Evolutionary conservation across 1,284 basidiomycete genomes (phyloP).

Genomic region (Stygiomarasmius scandens): DNA sequence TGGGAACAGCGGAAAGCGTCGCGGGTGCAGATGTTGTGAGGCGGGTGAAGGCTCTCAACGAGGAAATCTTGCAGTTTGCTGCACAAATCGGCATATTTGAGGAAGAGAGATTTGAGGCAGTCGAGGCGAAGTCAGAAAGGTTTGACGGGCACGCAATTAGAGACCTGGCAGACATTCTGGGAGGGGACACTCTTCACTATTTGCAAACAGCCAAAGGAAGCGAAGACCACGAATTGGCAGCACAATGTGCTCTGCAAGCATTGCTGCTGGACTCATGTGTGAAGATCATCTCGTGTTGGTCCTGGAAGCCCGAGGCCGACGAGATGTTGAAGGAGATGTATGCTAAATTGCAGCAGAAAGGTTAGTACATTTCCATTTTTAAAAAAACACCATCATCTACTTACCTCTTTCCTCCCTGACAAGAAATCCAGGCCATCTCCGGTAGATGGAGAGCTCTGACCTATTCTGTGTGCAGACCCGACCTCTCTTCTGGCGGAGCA

Average conservation of each 20-base stretch:
- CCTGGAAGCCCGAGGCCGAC: conserved; percentile 7
- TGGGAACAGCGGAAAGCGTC: conserved; percentile 9
- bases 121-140: neutral
- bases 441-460: neutral
- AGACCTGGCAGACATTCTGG: conserved; percentile 7
- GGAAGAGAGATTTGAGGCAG: neutral
- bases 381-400: neutral
- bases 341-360: conserved; percentile 35
- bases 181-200: conserved; percentile 3
- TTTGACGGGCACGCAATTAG: neutral
- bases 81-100: conserved; percentile 27
- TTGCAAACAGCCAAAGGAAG: conserved; percentile 7
- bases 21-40: conserved; percentile 23
- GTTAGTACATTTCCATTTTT: conserved; percentile 8
- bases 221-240: conserved; percentile 4
- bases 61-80: conserved; percentile 27
- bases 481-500: neutral
- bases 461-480: conserved; percentile 3
- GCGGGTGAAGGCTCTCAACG: conserved; percentile 26
- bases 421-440: neutral
- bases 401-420: neutral
- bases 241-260: conserved; percentile 15
- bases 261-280: conserved; percentile 5
- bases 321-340: conserved; percentile 34
- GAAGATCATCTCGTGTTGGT: conserved; percentile 11